Evolutionary conservation across 164 flowering plant species (phyloP).

Genomic region (Saururus chinensis): DNA sequence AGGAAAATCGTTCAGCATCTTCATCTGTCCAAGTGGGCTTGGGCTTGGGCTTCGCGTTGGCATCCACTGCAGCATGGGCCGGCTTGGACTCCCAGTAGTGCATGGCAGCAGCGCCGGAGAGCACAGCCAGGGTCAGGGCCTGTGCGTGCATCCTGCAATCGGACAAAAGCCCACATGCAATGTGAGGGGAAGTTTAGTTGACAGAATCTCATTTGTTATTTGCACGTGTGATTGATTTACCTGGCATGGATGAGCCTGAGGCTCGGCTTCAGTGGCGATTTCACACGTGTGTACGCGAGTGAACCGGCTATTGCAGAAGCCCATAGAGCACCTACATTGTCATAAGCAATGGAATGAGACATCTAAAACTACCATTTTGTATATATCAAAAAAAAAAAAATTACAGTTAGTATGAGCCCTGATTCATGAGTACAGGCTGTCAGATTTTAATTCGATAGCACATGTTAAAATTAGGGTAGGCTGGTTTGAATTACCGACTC

Average conservation of each 20-base stretch:
- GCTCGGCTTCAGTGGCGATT: conserved; percentile 55
- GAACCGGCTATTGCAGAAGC: conserved; percentile 70
- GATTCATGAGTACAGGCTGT: too few relatives aligned
- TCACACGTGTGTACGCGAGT: conserved; percentile 31
- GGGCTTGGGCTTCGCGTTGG: not conserved
- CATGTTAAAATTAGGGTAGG: too few relatives aligned
- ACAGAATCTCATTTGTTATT: not conserved
- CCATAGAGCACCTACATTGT: conserved; percentile 51
- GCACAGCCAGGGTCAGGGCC: conserved; percentile 68
- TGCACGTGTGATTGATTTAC: conserved; percentile 17
- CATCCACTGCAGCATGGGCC: not conserved
- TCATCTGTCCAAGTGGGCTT: not conserved
- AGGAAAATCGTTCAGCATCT: not conserved
- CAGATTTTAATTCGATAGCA: too few relatives aligned
- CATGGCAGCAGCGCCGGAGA: conserved; percentile 57
- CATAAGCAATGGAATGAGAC: not conserved
- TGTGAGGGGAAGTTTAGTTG: not conserved
- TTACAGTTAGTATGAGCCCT: too few relatives aligned
- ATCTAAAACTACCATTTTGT: too few relatives aligned
- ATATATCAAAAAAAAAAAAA: too few relatives aligned
- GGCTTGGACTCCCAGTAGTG: conserved; percentile 45
- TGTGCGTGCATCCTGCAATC: conserved; percentile 80
- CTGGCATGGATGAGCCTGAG: conserved; percentile 85
- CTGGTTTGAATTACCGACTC: too few relatives aligned
- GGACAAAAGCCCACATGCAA: not conserved